Conservation (phyloP, 1,284 basidiomycete genomes). For the Anthracocystis walkeri region DNA sequence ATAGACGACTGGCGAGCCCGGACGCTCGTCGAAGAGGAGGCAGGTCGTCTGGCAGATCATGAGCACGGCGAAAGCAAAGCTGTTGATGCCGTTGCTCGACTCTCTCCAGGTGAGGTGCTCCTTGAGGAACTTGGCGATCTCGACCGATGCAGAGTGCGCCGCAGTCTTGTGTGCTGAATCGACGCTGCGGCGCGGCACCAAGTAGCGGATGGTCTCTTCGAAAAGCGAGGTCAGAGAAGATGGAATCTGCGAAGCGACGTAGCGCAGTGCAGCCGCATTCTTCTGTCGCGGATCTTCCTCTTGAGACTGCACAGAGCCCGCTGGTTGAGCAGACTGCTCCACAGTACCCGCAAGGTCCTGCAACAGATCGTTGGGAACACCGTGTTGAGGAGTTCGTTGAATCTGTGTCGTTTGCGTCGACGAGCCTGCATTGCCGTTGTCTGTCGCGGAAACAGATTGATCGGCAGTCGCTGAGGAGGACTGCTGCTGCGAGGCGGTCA, state of each 20-base stretch:
- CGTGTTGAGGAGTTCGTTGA: slow-evolving; percentile 40
- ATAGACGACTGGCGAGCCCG: slow-evolving; percentile 73
- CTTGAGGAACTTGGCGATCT: slow-evolving; percentile 80
- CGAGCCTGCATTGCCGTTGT: slow-evolving; percentile 6
- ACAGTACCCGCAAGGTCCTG: slow-evolving; percentile 51
- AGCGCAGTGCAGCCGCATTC: slow-evolving; percentile 74
- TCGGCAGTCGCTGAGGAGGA: slow-evolving; percentile 1
- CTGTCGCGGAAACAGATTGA: slow-evolving; percentile 1
- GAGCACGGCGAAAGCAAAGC: slow-evolving; percentile 73
- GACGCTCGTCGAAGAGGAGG: slow-evolving; percentile 84
- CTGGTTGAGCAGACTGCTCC: slow-evolving; percentile 22
- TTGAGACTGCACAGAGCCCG: slow-evolving; percentile 21
- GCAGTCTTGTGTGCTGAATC: slow-evolving; percentile 84
- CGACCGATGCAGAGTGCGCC: slow-evolving; percentile 77
- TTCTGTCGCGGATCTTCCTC: slow-evolving; percentile 36
- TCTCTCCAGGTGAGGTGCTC: slow-evolving; percentile 77
- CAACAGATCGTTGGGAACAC: slow-evolving; percentile 41
- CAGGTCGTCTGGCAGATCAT: slow-evolving; percentile 80
- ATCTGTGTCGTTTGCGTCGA: slow-evolving; percentile 20
- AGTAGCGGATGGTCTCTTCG: slow-evolving; percentile 88
- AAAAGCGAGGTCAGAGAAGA: slow-evolving; percentile 85
- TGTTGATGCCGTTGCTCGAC: slow-evolving; percentile 72
- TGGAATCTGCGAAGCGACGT: slow-evolving; percentile 83
- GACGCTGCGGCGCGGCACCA: slow-evolving; percentile 80
- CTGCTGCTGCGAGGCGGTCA: slow-evolving; percentile 10